A percentile compares a stretch with the other conserved stretches of the same genome.
phyloP scores from a whole-genome alignment of 108 stramenopile species.

The Nitzschia sp. region DNA sequence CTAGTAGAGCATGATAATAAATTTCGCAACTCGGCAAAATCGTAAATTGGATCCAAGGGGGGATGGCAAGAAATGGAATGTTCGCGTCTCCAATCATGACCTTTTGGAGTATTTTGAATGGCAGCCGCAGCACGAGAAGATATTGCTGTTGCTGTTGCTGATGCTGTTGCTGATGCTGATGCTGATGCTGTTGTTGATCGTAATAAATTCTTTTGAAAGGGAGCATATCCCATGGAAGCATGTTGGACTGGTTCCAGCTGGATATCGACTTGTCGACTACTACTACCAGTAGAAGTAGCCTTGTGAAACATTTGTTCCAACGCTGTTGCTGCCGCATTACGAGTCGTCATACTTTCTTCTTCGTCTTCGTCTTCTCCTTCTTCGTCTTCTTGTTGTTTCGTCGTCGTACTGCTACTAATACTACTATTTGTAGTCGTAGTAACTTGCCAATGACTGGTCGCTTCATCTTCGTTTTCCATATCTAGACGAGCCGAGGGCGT shows the following conservation, averaged over 20 bases:
- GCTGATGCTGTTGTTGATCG: too few relatives aligned
- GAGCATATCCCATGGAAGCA: constrained; percentile 23
- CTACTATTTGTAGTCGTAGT: background rate
- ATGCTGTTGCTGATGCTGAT: too few relatives aligned
- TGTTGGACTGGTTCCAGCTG: constrained; percentile 33
- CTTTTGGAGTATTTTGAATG: constrained; percentile 12
- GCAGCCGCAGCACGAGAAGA: too few relatives aligned
- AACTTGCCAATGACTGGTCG: constrained; percentile 70
- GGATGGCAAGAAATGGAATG: constrained; percentile 50
- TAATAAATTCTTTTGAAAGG: constrained; percentile 29
- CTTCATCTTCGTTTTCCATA: constrained; percentile 83
- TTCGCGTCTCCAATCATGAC: constrained; percentile 54
- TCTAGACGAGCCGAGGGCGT: constrained; percentile 47
- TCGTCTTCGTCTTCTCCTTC: constrained; percentile 1
- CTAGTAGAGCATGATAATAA: constrained; percentile 41
- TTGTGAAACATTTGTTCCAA: constrained; percentile 26
- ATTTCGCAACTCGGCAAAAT: constrained; percentile 38
- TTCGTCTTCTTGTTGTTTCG: too few relatives aligned
- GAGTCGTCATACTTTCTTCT: background rate
- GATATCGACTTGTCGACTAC: constrained; percentile 32
- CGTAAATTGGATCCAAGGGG: constrained; percentile 61
- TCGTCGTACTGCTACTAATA: background rate
- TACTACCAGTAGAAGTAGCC: constrained; percentile 3
- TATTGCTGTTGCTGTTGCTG: too few relatives aligned
- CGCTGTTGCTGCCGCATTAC: background rate